Evolutionary conservation across 345 rosid genomes (phyloP), one percentile per base, ranked within the genome.

Genomic region (Brassica rapa): DNA sequence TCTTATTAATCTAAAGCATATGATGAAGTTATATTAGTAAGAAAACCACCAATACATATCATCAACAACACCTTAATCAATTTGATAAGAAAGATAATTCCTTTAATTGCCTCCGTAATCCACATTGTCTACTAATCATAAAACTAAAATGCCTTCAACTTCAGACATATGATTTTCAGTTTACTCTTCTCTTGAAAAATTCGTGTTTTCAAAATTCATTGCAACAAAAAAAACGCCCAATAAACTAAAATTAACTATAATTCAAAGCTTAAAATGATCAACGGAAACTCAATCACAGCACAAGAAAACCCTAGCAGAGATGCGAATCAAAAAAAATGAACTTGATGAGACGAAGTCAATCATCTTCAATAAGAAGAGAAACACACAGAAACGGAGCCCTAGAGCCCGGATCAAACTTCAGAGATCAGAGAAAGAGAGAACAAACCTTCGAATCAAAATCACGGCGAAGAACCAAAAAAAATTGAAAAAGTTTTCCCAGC

Each of bases 351-450:
- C 82, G 19, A 73, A 76, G 74, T 81, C 77, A 75, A 72, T 37
- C 82, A 81, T 73, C 59, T 10, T 53, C 73, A 78, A 69, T 62
- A 41, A 80, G 27, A 69, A 15, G 14, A 51, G 1, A 12, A 57
- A 69, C 61, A 30, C 65, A 30, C 15, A 65, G 61, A 79, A 62
- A 61, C 32, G 10, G 67, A 83, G 73, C 81, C 87, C 86, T 72
- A 83, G 59, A 74, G 74, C 81, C 55, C 67, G 51, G 88, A 87
- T 80, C 86, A 81, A 80, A 62, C 56, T 73, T 67, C 68, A 69
- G 25, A 39, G 8, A 53, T 35, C 62, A 62, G 70, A 19, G 68
- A 12, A 55, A 16, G 71, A 65, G 60, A 71, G 37, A 65, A 59
- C 33, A 68, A 77, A 84, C 68, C 83, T 77, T 59, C 41, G 21